Base-by-base conservation (phyloP, 805 yeast species). In the Myxozyma lipomycoides region DNA sequence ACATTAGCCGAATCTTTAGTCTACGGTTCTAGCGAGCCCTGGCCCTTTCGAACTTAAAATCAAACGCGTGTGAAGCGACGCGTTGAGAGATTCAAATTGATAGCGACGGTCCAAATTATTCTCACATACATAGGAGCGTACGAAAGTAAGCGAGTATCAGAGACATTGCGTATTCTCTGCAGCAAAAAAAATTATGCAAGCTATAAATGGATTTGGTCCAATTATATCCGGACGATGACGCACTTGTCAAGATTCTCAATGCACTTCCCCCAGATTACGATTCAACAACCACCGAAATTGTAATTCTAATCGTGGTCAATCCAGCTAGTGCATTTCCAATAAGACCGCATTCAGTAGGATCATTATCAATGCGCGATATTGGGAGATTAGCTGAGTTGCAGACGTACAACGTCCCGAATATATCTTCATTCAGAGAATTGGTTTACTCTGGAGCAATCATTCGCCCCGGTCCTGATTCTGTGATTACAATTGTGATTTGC, bases 321-420 rank as follows among this genome's bases (percentile, higher is more conserved):
- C 46, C 38, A 6, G 39, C 21, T 18, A 30, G 26, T 15, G 46
- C 46, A n/a, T 43, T 43, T 24, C 3, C 40, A 3, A 30, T 28
- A 5, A 38, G 46, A 1, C 46, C 46, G 12, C 25, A 25, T 10
- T 43, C 46, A 25, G 21, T 30, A n/a, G 37, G 18, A 19, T 24
- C 17, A 17, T 19, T 22, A 10, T 12, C 39, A 7, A 9, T 43
- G 23, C 39, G 26, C 2, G 39, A 43, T 9, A 26, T 43, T 5
- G 46, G 39, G 10, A 18, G 26, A 30, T 24, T 43, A 10, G 36
- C 46, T 4, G 39, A 43, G 17, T 19, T 43, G 12, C 19, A 18
- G 24, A 32, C 25, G 25, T 43, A 43, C 46, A 4, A 18, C 6
- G 34, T 43, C 12, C 39, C 28, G 19, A 24, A 32, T 6, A 24